Base-by-base conservation (phyloP, 106 monocot genomes). In the Cymbidium sinense region DNA sequence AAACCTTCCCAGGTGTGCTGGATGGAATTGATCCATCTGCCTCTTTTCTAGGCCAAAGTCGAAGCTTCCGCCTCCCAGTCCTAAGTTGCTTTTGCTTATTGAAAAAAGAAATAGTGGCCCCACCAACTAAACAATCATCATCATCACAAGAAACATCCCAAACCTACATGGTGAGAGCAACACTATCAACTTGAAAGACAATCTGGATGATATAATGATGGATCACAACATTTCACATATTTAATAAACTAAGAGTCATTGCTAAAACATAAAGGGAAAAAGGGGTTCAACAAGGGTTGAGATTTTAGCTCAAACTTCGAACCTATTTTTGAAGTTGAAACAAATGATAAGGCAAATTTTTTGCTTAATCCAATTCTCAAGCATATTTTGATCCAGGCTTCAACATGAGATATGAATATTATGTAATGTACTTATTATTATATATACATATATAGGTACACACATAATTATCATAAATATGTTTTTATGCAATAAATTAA, bases 1-100 rank as follows among this genome's bases (percentile, higher is more conserved):
- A 17, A 19, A 93, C 96, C 91, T 98, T 98, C 88, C 96, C 96
- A 71, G 96, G 96, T 23, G 96, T 98, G 50, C 78, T 83, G n/a
- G 94, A 90, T 69, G 96, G 96, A 78, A 85, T 85, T 33, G 78
- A 87, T 77, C 96, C 96, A 88, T 98, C 96, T 70, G 94, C 96
- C 80, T 88, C 83, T 88, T 90, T 88, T 64, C 83, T 43, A 28
- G 52, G 86, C 89, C 88, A 98, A 58, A 94, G 90, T 43, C 96
- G 84, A 78, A 98, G 94, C 81, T 98, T 94, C 72, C 90, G 89
- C 80, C 85, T 91, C 72, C 96, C 96, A 25, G 89, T 87, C 82
- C 94, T 98, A 64, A 98, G 88, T 71, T 90, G 88, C 29, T 83
- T 88, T 88, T 98, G 94, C 44, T 85, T 90, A 78, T 91, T 94